A percentile compares a stretch with the other conserved stretches of the same genome.
Evolutionary conservation across 805 yeast species (phyloP).

Genomic region (Starmerella sp.): DNA sequence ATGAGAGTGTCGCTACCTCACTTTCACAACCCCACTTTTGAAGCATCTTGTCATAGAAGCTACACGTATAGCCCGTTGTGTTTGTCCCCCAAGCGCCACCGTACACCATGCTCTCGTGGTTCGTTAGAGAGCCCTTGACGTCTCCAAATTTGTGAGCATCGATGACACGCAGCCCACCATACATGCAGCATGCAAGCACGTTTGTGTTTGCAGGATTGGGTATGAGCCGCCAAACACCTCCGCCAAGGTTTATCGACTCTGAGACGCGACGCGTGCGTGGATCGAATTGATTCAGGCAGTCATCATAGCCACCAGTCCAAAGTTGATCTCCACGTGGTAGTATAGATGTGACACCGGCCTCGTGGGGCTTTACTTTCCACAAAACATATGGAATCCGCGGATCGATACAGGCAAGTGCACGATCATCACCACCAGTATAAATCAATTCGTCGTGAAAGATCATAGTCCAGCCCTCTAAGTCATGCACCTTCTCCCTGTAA

Average conservation of each 20-base stretch:
- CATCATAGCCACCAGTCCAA: constrained; percentile 93
- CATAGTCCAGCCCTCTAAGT: constrained; percentile 82
- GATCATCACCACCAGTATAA: constrained; percentile 82
- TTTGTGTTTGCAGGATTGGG: constrained; percentile 41
- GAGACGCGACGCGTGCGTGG: constrained; percentile 41
- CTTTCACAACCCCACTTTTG: constrained; percentile 49
- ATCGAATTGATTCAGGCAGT: constrained; percentile 57
- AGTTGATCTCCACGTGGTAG: constrained; percentile 39
- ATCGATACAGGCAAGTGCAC: constrained; percentile 64
- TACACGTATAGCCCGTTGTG: constrained; percentile 61
- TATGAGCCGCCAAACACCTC: constrained; percentile 90
- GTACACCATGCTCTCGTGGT: constrained; percentile 83
- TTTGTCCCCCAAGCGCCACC: constrained; percentile 78
- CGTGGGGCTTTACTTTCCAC: constrained; percentile 47
- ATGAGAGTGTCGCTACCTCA: too few relatives aligned
- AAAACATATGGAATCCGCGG: constrained; percentile 30
- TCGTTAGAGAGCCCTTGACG: constrained; percentile 15
- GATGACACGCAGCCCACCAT: constrained; percentile 77
- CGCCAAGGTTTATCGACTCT: constrained; percentile 50
- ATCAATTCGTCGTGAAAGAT: constrained; percentile 44
- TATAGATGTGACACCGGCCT: constrained; percentile 84
- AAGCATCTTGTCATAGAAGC: constrained; percentile 77
- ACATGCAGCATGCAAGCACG: constrained; percentile 83
- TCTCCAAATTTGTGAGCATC: constrained; percentile 20
- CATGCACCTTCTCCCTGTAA: constrained; percentile 36